Percentiles rank a stretch among this genome's conserved stretches.
Conservation (phyloP, 441 rosid species). For the Gossypium davidsonii region DNA sequence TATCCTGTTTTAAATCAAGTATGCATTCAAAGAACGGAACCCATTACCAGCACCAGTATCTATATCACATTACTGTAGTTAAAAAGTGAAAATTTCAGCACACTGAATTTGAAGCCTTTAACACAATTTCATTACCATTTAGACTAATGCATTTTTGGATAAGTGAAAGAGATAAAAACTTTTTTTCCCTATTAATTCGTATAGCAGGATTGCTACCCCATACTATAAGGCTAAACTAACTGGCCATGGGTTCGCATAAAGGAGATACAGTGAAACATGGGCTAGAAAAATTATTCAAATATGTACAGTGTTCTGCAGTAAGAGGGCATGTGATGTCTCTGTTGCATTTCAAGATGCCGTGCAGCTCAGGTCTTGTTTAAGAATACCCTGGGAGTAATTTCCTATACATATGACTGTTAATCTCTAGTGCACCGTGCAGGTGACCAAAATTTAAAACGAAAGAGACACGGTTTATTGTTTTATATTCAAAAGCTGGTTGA, state of each 20-base stretch:
- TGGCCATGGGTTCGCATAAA: neutral
- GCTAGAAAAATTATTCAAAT: neutral
- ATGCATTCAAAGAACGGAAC: neutral
- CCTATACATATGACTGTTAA: neutral
- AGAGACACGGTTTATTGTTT: neutral
- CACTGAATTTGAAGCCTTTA: neutral
- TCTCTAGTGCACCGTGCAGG: constrained; percentile 4
- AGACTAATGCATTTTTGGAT: neutral
- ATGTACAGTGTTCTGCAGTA: neutral
- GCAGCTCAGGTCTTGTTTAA: neutral
- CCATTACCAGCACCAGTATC: neutral
- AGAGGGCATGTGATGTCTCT: neutral
- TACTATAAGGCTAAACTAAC: too few species aligned
- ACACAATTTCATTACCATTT: neutral
- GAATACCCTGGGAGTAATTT: neutral
- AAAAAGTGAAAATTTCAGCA: neutral
- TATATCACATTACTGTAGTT: neutral
- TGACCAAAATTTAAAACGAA: neutral
- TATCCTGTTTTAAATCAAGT: neutral
- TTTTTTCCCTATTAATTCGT: neutral
- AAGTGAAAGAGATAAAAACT: neutral
- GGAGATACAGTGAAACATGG: neutral
- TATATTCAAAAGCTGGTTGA: neutral
- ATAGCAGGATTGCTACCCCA: neutral
- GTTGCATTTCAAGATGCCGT: constrained; percentile 6